Evolutionary conservation across 139 green algal species (phyloP), one percentile per base, ranked within the genome.

Genomic region (Chlorella sp.): DNA sequence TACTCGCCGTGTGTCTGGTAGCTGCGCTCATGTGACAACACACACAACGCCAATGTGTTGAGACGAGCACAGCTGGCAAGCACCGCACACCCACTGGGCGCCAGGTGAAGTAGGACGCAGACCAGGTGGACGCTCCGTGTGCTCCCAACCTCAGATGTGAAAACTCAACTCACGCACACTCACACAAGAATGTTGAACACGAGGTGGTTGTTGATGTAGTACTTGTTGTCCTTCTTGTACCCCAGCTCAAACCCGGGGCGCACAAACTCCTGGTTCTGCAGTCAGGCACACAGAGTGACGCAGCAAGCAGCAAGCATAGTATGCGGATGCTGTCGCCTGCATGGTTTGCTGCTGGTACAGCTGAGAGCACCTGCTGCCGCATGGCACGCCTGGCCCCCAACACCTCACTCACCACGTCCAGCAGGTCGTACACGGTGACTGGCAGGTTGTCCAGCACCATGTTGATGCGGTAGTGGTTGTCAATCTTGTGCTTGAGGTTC

Each of bases 401-500:
- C 42, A 55, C 42, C 10, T 55, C n/a, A n/a, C 77, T 49, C 49
- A 89, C 83, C 83, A 75, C 79, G 32, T 88, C 76, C 65, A 90
- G 82, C 74, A 97, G 77, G 81, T 94, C 89, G 68, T 94, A 92
- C 2, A 86, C 90, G 20, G 94, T 98, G 62, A 98, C 91, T 27
- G 94, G 94, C 72, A 98, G 83, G 77, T 98, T 98, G 84, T 98
- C 94, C 75, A 98, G 83, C 42, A 97, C 88, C 72, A 98, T 81
- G 76, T 95, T 93, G 29, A 98, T 82, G 0, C 89, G 78, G 78
- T 99, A 98, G 62, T 93, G 70, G 23, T 94, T 75, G 42, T 89
- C 69, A 68, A 98, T 98, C 64, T 73, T 77, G 35, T 80, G 69
- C 42, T 74, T 71, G 55, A 78, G 55, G n/a, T 42, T 31, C 64